Evolutionary conservation across 306 rosid species (phyloP).

Genomic region (Inga laurina): DNA sequence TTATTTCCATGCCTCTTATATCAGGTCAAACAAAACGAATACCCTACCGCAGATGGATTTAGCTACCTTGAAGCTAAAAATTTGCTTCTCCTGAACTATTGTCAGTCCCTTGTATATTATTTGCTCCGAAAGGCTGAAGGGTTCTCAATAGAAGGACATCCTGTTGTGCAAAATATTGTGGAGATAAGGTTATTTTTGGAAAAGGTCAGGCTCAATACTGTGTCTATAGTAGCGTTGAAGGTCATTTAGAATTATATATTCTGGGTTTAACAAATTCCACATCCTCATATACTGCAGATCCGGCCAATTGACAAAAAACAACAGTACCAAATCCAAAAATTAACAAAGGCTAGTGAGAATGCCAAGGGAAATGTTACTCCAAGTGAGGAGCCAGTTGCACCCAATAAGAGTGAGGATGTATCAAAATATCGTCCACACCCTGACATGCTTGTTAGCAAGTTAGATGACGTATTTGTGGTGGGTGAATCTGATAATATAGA

Average conservation of each 20-base stretch:
- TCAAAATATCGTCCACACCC: conserved; percentile 87
- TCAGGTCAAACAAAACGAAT: conserved; percentile 67
- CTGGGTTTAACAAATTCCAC: conserved; percentile 20
- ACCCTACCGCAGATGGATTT: conserved; percentile 73
- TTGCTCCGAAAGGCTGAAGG: conserved; percentile 81
- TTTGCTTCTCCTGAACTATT: conserved; percentile 74
- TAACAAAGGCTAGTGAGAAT: conserved; percentile 53
- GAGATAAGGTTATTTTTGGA: conserved; percentile 84
- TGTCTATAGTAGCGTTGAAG: background rate
- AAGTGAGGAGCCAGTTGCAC: conserved; percentile 40
- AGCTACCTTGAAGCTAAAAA: conserved; percentile 91
- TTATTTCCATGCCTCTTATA: conserved; percentile 15
- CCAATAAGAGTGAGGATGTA: conserved; percentile 51
- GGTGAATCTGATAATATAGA: conserved; percentile 19
- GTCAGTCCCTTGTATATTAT: conserved; percentile 85
- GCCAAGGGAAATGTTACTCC: conserved; percentile 40
- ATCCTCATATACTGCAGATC: conserved; percentile 50
- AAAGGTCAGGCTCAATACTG: conserved; percentile 56
- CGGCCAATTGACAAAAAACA: conserved; percentile 88
- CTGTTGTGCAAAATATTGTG: conserved; percentile 68
- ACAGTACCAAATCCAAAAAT: conserved; percentile 88
- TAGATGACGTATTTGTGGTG: conserved; percentile 51
- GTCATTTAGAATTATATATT: background rate
- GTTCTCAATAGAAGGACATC: conserved; percentile 72
- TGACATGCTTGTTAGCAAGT: conserved; percentile 63